Percentiles rank a stretch among this genome's conserved stretches.
These are phyloP conservation scores for Exophiala aquamarina DNA, from an alignment of 2,329 filamentous ascomycete species.

Conservation along the genomic window DNA sequence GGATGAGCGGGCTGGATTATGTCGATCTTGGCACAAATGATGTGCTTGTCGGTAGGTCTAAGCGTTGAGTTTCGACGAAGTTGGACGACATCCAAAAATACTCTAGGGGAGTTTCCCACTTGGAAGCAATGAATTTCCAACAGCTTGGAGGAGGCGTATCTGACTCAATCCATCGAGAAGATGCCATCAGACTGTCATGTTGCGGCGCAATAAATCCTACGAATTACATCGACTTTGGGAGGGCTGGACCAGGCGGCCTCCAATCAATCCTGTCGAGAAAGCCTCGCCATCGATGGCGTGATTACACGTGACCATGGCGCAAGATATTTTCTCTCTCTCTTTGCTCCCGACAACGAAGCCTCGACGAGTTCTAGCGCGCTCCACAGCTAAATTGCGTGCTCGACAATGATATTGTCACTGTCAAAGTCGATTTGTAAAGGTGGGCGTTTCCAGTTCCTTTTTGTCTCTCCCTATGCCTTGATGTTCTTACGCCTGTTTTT, in stretches of 20 bases:
- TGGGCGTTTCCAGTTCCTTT: slow-evolving; percentile 16
- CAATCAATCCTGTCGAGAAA: not conserved
- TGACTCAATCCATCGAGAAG: too few species aligned
- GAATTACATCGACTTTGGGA: not conserved
- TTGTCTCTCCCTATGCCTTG: slow-evolving; percentile 3
- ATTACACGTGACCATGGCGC: slow-evolving; percentile 17
- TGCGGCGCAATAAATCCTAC: not conserved
- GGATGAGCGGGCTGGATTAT: too few species aligned
- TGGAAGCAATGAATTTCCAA: too few species aligned
- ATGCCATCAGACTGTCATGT: too few species aligned
- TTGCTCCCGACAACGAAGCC: slow-evolving; percentile 14
- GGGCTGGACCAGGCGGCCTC: not conserved
- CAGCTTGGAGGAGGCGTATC: too few species aligned
- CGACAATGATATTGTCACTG: slow-evolving; percentile 22
- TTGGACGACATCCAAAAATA: too few species aligned
- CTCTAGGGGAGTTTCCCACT: too few species aligned
- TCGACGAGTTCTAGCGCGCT: slow-evolving; percentile 17
- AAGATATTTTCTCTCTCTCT: slow-evolving; percentile 7
- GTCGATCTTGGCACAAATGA: too few species aligned
- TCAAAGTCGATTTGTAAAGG: slow-evolving; percentile 23
- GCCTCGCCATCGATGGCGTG: slow-evolving; percentile 18
- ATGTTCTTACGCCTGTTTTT: slow-evolving; percentile 5
- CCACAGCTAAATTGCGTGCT: slow-evolving; percentile 25
- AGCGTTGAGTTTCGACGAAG: too few species aligned
- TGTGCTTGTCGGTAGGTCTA: too few species aligned